Evolutionary conservation across 1,284 basidiomycete genomes (phyloP).

Genomic region (Ustilago shanxiensis): DNA sequence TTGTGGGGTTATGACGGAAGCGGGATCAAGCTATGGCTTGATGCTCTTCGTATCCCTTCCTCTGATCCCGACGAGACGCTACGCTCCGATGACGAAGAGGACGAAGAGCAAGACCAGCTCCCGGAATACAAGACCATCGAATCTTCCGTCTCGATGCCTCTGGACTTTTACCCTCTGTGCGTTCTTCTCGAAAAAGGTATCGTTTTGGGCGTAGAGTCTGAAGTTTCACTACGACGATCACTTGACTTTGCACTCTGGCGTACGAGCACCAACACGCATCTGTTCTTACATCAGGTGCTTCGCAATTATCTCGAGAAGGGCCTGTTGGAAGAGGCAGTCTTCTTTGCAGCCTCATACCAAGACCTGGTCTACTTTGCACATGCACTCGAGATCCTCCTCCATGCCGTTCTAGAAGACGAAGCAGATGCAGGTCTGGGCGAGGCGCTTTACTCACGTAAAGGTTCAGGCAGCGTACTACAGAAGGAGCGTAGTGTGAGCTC

Average conservation of each 20-base stretch:
- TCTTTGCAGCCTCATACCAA: slow-evolving; percentile 88
- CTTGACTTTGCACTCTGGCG: slow-evolving; percentile 93
- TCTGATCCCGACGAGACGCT: slow-evolving; percentile 27
- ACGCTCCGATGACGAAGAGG: slow-evolving; percentile 39
- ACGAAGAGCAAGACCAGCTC: slow-evolving; percentile 61
- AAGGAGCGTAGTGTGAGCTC: slow-evolving; percentile 44
- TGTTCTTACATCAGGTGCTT: slow-evolving; percentile 93
- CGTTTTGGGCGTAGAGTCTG: slow-evolving; percentile 94
- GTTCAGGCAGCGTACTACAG: slow-evolving; percentile 38
- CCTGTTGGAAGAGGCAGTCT: slow-evolving; percentile 75
- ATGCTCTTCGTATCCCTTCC: slow-evolving; percentile 84
- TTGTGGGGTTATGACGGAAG: slow-evolving; percentile 96
- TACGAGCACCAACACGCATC: slow-evolving; percentile 90
- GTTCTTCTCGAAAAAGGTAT: slow-evolving; percentile 99
- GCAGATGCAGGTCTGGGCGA: slow-evolving; percentile 70
- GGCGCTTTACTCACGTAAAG: slow-evolving; percentile 32
- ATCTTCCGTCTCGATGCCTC: slow-evolving; percentile 88
- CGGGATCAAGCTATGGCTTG: slow-evolving; percentile 91
- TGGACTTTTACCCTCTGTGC: slow-evolving; percentile 95
- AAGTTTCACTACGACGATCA: slow-evolving; percentile 81
- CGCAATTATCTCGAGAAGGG: slow-evolving; percentile 79
- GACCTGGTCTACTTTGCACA: slow-evolving; percentile 92
- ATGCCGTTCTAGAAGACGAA: slow-evolving; percentile 94
- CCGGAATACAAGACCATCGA: slow-evolving; percentile 78
- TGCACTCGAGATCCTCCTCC: slow-evolving; percentile 91